Percentiles rank a stretch among this genome's conserved stretches.
Evolutionary conservation across 169 alveolate genomes (phyloP).

Genomic region (Theileria sp.): DNA sequence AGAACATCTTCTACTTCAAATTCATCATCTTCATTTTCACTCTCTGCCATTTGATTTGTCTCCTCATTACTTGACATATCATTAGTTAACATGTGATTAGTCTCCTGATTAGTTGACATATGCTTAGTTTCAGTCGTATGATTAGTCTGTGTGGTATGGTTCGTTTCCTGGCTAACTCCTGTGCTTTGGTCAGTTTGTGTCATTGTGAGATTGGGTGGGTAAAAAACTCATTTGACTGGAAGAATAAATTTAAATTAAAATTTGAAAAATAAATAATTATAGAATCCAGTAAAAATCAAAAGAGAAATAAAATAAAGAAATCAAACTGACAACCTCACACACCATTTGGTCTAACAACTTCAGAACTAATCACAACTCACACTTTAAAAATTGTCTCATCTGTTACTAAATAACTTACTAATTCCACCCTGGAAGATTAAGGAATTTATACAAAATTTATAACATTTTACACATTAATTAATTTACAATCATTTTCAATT

Average conservation of each 20-base stretch:
- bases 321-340: background rate
- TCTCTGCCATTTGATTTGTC: background rate
- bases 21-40: constrained; percentile 61
- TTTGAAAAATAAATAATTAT: background rate
- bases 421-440: background rate
- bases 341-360: constrained; percentile 5
- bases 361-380: background rate
- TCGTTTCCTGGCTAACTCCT: too few species aligned
- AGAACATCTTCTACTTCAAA: constrained; percentile 63
- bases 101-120: background rate
- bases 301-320: background rate
- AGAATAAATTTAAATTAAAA: too few species aligned
- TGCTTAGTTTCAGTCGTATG: too few species aligned
- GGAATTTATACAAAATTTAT: too few species aligned
- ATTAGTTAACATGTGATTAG: too few species aligned
- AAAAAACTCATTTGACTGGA: background rate
- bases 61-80: too few species aligned
- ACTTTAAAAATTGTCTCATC: background rate
- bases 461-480: background rate
- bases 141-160: too few species aligned
- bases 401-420: background rate
- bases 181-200: background rate
- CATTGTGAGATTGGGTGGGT: background rate
- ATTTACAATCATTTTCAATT: background rate
- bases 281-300: background rate